phyloP scores from a whole-genome alignment of 176 grass and related monocot species.

The Ampelocalamus luodianensis region DNA sequence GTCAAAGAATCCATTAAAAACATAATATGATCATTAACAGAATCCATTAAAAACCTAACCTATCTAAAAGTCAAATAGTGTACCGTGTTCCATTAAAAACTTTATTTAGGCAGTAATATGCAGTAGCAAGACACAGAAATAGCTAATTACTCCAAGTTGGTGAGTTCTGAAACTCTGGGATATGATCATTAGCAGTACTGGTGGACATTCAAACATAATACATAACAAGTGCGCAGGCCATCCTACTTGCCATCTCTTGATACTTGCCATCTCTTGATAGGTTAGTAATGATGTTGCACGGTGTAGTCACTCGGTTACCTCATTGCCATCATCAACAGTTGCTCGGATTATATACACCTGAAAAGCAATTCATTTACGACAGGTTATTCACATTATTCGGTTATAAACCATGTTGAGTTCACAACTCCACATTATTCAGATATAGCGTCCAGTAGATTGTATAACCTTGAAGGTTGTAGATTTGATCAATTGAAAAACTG shows the following conservation, averaged over 20 bases:
- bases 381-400: neutral
- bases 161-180: neutral
- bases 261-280: neutral
- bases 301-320: slow-evolving; percentile 39
- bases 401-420: neutral
- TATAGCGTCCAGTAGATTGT: slow-evolving; percentile 15
- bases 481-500: slow-evolving; percentile 77
- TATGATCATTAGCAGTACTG: slow-evolving; percentile 1
- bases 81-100: neutral
- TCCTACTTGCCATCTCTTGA: neutral
- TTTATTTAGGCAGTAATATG: neutral
- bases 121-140: neutral
- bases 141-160: slow-evolving; percentile 7
- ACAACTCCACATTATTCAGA: neutral
- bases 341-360: slow-evolving; percentile 80
- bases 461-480: slow-evolving; percentile 68
- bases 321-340: slow-evolving; percentile 41
- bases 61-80: too few species aligned
- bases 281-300: slow-evolving; percentile 19
- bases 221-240: neutral
- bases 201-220: slow-evolving; percentile 12
- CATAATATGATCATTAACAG: too few species aligned
- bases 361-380: neutral
- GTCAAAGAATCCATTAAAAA: neutral
- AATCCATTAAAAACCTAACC: too few species aligned